Conservation (phyloP, 495 filamentous ascomycete genomes). For the Aspergillus sclerotiicarbonarius region DNA sequence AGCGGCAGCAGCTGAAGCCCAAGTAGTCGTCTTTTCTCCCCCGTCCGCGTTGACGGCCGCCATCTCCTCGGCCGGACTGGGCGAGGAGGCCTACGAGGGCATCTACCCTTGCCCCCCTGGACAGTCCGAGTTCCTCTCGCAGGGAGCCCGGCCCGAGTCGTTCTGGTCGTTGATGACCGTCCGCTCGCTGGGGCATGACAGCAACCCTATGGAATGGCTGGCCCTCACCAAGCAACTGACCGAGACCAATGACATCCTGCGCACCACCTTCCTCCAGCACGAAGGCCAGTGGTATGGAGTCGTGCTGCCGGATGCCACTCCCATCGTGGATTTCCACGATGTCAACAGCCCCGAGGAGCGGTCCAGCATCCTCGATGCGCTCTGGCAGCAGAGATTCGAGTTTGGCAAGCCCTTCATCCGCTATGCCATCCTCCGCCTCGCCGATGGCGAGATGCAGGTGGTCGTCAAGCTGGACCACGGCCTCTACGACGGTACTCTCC, state of each 20-base stretch:
- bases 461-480: conserved; percentile 22
- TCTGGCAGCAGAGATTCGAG: conserved; percentile 16
- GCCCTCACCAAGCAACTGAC: conserved; percentile 11
- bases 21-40: not conserved
- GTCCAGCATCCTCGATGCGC: conserved; percentile 4
- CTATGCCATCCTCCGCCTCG: conserved; percentile 15
- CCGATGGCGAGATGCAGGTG: conserved; percentile 15
- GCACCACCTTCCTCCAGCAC: conserved; percentile 12
- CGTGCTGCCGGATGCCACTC: conserved; percentile 8
- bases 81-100: not conserved
- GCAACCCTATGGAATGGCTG: conserved; percentile 12
- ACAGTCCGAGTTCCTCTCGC: conserved; percentile 20
- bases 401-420: conserved; percentile 19
- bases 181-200: conserved; percentile 9
- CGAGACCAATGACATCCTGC: conserved; percentile 20
- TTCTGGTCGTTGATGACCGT: conserved; percentile 22
- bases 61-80: not conserved
- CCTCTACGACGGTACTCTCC: conserved; percentile 23
- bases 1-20: too few relatives aligned
- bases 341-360: conserved; percentile 11
- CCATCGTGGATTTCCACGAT: conserved; percentile 7
- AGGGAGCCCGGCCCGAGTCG: conserved; percentile 17
- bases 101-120: conserved; percentile 22
- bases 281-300: conserved; percentile 14
- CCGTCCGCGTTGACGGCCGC: not conserved